These are phyloP conservation scores for Torulaspora maleeae DNA, from an alignment of 805 yeast genomes.

Conservation along the genomic window DNA sequence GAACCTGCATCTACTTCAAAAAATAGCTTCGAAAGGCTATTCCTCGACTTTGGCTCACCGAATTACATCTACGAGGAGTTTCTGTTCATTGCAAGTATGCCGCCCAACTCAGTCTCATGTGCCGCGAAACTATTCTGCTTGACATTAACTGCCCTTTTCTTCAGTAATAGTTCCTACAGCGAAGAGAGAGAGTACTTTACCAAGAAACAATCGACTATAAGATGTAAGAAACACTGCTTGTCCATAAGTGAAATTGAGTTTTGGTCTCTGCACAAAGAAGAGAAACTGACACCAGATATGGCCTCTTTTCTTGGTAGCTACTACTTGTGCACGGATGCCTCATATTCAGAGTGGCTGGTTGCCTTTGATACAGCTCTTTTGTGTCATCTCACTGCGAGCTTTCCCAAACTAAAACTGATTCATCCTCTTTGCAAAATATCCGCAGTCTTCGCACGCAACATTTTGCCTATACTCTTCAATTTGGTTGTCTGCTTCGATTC, in stretches of 20 bases:
- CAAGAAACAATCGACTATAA: neutral
- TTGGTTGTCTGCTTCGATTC: conserved; percentile 14
- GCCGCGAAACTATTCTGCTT: conserved; percentile 7
- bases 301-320: neutral
- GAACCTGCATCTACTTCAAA: neutral
- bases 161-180: conserved; percentile 1
- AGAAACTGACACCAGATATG: neutral
- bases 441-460: conserved; percentile 3
- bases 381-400: conserved; percentile 4
- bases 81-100: conserved; percentile 2
- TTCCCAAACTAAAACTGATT: conserved; percentile 13
- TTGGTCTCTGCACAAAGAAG: conserved; percentile 4
- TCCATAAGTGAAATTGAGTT: conserved; percentile 5
- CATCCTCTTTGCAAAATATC: conserved; percentile 4
- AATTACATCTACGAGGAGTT: conserved; percentile 4
- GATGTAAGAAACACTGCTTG: conserved; percentile 1
- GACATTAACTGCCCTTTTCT: conserved; percentile 6
- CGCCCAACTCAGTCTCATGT: conserved; percentile 1
- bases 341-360: conserved; percentile 11
- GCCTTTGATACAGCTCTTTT: conserved; percentile 9
- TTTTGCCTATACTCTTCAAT: conserved; percentile 13
- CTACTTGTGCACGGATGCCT: neutral
- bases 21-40: conserved; percentile 3
- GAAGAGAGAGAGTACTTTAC: neutral
- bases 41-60: conserved; percentile 9